Evolutionary conservation across 108 stramenopile species (phyloP).

Genomic region (Stephanodiscus triporus): DNA sequence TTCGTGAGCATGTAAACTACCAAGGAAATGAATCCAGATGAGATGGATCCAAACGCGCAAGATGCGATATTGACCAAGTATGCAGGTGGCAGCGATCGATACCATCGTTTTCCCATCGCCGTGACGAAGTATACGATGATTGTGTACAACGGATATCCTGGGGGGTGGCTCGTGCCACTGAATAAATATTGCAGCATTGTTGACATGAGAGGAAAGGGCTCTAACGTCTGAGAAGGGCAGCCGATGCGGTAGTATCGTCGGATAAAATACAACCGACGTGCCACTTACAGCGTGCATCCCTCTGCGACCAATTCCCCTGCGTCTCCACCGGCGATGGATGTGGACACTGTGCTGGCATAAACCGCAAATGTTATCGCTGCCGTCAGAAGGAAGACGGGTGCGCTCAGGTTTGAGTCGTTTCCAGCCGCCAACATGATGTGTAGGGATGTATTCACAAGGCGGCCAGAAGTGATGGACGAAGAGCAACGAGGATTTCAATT

Average conservation of each 20-base stretch:
- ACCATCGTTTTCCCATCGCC: slow-evolving; percentile 14
- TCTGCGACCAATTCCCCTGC: slow-evolving; percentile 78
- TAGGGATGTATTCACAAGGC: too few species aligned
- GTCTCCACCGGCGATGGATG: slow-evolving; percentile 73
- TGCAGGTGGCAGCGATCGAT: slow-evolving; percentile 15
- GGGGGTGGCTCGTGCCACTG: slow-evolving; percentile 78
- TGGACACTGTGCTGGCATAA: slow-evolving; percentile 51
- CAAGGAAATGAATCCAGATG: slow-evolving; percentile 32
- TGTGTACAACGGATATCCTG: slow-evolving; percentile 77
- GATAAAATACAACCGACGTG: not conserved
- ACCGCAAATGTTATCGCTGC: slow-evolving; percentile 36
- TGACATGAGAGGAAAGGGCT: too few species aligned
- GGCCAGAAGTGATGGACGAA: too few species aligned
- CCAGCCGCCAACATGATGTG: not conserved
- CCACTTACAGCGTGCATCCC: slow-evolving; percentile 52
- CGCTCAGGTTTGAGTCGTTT: not conserved
- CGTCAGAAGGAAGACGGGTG: slow-evolving; percentile 18
- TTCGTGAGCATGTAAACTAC: slow-evolving; percentile 20
- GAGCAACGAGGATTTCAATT: too few species aligned
- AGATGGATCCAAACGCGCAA: slow-evolving; percentile 42
- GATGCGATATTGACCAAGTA: slow-evolving; percentile 37
- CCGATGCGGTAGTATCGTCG: not conserved
- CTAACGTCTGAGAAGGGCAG: not conserved
- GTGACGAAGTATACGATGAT: slow-evolving; percentile 49
- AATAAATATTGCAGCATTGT: not conserved